A percentile compares a stretch with the other conserved stretches of the same genome.
These are phyloP conservation scores for Tillandsia fasciculata DNA, from an alignment of 176 grass and related monocot genomes.

Conservation along the genomic window DNA sequence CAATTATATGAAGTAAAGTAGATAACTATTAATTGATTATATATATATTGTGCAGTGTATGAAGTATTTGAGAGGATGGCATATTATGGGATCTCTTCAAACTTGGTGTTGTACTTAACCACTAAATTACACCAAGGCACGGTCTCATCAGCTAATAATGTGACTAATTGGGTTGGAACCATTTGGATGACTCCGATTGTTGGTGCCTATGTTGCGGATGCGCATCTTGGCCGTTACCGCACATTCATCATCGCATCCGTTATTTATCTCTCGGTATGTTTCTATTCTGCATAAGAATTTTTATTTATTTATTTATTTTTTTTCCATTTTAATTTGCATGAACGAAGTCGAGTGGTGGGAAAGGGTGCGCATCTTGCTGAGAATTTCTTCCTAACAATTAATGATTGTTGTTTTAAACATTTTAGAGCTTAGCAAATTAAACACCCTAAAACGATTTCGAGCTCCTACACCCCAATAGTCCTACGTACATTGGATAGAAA, in stretches of 20 bases:
- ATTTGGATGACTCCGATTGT: constrained; percentile 83
- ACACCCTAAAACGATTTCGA: too few species aligned
- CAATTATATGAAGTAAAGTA: too few species aligned
- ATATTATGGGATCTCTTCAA: constrained; percentile 84
- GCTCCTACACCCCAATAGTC: too few species aligned
- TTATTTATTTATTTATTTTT: background rate
- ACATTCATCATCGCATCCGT: constrained; percentile 65
- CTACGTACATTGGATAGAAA: too few species aligned
- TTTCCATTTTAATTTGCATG: too few species aligned
- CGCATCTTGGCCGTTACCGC: constrained; percentile 80
- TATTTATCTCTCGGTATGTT: constrained; percentile 68
- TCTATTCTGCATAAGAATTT: background rate
- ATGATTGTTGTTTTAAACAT: too few species aligned
- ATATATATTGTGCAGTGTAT: constrained; percentile 40
- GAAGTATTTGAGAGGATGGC: constrained; percentile 95
- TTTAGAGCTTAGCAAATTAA: too few species aligned
- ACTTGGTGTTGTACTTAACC: constrained; percentile 85
- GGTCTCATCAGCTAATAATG: constrained; percentile 69
- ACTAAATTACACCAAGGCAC: constrained; percentile 69
- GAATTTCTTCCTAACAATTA: too few species aligned
- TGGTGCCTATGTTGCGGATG: constrained; percentile 85
- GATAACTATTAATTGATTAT: too few species aligned
- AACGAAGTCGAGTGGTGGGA: too few species aligned
- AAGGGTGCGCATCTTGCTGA: too few species aligned
- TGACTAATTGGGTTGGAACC: constrained; percentile 89